Conservation (phyloP, 108 stramenopile genomes). For the Schizochytrium sp. region DNA sequence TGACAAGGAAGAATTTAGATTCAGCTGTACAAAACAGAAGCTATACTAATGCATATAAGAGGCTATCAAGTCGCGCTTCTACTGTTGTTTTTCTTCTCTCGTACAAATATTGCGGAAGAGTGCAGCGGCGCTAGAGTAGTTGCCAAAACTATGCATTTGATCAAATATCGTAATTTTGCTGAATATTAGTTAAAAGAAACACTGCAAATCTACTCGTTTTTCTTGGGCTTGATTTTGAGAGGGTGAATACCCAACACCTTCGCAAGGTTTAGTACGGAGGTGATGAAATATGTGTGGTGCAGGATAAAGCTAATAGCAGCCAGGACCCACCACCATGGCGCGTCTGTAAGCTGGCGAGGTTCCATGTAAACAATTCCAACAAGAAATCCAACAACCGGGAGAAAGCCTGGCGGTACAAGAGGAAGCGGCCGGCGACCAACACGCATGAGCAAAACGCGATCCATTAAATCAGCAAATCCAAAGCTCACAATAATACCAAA, state of each 20-base stretch:
- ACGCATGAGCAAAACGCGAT: slow-evolving; percentile 55
- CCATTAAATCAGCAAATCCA: slow-evolving; percentile 51
- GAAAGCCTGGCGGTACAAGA: slow-evolving; percentile 2
- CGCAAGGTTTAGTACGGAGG: slow-evolving; percentile 11
- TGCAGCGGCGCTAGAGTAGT: too few species aligned
- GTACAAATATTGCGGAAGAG: too few species aligned
- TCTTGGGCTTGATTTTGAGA: slow-evolving; percentile 44
- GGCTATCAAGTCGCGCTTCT: too few species aligned
- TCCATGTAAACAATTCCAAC: not conserved
- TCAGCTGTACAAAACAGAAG: too few species aligned
- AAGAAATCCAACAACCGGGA: not conserved
- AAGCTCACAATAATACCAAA: not conserved
- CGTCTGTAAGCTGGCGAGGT: not conserved
- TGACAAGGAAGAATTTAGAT: too few species aligned
- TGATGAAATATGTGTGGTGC: slow-evolving; percentile 21
- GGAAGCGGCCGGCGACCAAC: slow-evolving; percentile 32
- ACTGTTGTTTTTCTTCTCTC: too few species aligned
- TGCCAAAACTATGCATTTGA: too few species aligned
- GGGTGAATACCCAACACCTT: slow-evolving; percentile 47
- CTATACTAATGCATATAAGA: too few species aligned
- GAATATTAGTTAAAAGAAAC: too few species aligned
- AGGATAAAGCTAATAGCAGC: slow-evolving; percentile 22
- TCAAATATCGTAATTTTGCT: too few species aligned
- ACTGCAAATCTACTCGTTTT: not conserved
- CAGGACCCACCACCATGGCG: slow-evolving; percentile 8